Conservation (phyloP, 495 filamentous ascomycete genomes). For the Aspergillus funiculosus region DNA sequence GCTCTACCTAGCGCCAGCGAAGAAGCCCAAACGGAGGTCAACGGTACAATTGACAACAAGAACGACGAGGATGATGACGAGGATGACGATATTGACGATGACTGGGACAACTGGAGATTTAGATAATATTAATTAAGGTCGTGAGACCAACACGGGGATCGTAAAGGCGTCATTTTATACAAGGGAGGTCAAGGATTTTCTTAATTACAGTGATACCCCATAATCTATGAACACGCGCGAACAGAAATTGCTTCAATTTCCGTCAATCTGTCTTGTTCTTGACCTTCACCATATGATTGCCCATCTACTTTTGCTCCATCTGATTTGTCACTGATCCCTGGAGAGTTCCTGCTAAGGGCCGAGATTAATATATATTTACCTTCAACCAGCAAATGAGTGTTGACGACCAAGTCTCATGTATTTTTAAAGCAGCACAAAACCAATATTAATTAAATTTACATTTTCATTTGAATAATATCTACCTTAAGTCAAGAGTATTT, state of each 20-base stretch:
- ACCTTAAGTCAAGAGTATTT: too few relatives aligned
- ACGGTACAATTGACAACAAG: slow-evolving; percentile 29
- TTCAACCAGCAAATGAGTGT: too few relatives aligned
- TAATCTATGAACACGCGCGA: slow-evolving; percentile 23
- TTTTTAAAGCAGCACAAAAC: too few relatives aligned
- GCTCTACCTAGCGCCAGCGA: slow-evolving; percentile 16
- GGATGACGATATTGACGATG: slow-evolving; percentile 52
- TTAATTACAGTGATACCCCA: slow-evolving; percentile 42
- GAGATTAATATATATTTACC: too few relatives aligned
- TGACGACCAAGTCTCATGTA: too few relatives aligned
- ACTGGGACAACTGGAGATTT: slow-evolving; percentile 68
- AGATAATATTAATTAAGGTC: slow-evolving; percentile 31
- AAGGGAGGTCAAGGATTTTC: slow-evolving; percentile 26
- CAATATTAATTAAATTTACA: too few relatives aligned
- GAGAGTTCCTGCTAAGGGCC: too few relatives aligned
- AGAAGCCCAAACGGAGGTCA: slow-evolving; percentile 13
- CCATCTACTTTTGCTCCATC: neutral
- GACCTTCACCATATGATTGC: neutral
- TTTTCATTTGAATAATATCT: too few relatives aligned
- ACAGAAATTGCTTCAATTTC: slow-evolving; percentile 11
- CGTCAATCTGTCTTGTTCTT: slow-evolving; percentile 10
- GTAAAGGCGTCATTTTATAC: slow-evolving; percentile 24
- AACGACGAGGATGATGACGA: slow-evolving; percentile 40
- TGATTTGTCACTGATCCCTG: neutral
- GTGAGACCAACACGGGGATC: slow-evolving; percentile 7